These are phyloP conservation scores for Phytopythium montanum DNA, from an alignment of 352 stramenopile species.

Conservation along the genomic window DNA sequence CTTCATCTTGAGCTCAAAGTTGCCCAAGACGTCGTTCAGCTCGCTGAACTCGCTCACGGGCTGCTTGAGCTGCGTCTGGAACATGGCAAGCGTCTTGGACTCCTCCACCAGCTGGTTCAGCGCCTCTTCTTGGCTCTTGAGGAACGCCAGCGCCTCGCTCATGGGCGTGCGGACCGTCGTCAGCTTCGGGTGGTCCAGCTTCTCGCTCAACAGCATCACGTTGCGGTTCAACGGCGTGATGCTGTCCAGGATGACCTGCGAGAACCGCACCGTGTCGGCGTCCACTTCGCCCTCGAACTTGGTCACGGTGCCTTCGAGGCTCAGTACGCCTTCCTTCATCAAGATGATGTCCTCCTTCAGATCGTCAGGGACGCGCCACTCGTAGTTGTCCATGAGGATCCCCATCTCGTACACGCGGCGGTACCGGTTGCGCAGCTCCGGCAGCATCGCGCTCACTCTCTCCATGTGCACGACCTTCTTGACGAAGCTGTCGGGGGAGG, in stretches of 20 bases:
- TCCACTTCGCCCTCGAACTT: constrained; percentile 90
- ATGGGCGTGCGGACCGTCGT: constrained; percentile 74
- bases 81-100: constrained; percentile 83
- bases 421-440: constrained; percentile 68
- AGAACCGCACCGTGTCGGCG: constrained; percentile 90
- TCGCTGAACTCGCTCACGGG: constrained; percentile 86
- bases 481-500: constrained; percentile 75
- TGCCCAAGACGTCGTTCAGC: constrained; percentile 79
- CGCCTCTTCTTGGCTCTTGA: constrained; percentile 65
- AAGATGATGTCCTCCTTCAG: constrained; percentile 93
- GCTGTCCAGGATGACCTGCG: constrained; percentile 87
- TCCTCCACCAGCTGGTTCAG: constrained; percentile 77
- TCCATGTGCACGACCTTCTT: constrained; percentile 89
- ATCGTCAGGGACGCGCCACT: constrained; percentile 89
- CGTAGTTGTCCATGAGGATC: constrained; percentile 90
- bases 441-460: constrained; percentile 54
- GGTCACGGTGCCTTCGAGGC: constrained; percentile 86
- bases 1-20: constrained; percentile 90
- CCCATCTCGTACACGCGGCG: constrained; percentile 84
- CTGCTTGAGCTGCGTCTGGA: constrained; percentile 87
- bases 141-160: constrained; percentile 66
- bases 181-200: constrained; percentile 80
- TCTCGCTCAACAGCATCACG: constrained; percentile 70
- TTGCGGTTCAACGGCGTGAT: constrained; percentile 73
- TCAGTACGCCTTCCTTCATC: constrained; percentile 91